These are phyloP conservation scores for Daldinia grandis DNA, from an alignment of 495 filamentous ascomycete species.

Conservation along the genomic window DNA sequence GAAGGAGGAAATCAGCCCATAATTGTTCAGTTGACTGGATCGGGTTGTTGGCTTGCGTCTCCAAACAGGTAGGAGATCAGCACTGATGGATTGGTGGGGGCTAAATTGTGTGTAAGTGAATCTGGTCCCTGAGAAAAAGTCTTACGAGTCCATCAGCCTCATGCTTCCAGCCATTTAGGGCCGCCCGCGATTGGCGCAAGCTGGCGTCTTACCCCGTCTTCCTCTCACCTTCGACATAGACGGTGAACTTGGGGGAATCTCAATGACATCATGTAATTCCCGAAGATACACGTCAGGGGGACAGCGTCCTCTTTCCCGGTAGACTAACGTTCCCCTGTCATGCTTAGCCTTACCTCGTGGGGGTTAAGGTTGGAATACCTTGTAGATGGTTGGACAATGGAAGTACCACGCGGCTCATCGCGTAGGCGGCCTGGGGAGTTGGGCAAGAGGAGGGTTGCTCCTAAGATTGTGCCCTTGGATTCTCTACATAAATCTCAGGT, in stretches of 20 bases:
- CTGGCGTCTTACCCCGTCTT: not conserved
- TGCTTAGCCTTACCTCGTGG: constrained; percentile 13
- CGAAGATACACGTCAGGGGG: constrained; percentile 10
- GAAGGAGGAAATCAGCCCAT: constrained; percentile 38
- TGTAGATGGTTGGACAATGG: not conserved
- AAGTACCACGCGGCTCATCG: constrained; percentile 6
- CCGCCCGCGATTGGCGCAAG: not conserved
- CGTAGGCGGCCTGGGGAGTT: not conserved
- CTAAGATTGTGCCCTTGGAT: constrained; percentile 13
- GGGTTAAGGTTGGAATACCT: constrained; percentile 7
- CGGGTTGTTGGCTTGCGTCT: constrained; percentile 13
- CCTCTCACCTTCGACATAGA: not conserved
- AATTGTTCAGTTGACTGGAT: constrained; percentile 22
- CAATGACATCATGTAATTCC: constrained; percentile 34
- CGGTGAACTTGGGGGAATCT: constrained; percentile 4
- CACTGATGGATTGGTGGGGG: constrained; percentile 22
- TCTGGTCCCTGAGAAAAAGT: constrained; percentile 24
- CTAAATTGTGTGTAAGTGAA: constrained; percentile 1
- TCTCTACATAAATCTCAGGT: constrained; percentile 35
- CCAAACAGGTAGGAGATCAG: constrained; percentile 33
- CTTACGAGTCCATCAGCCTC: constrained; percentile 30
- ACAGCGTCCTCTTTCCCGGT: constrained; percentile 5
- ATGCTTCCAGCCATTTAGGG: constrained; percentile 11
- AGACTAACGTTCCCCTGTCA: constrained; percentile 1
- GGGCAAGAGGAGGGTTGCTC: not conserved